phyloP scores from a whole-genome alignment of 352 stramenopile genomes.

The Plasmopara halstedii region DNA sequence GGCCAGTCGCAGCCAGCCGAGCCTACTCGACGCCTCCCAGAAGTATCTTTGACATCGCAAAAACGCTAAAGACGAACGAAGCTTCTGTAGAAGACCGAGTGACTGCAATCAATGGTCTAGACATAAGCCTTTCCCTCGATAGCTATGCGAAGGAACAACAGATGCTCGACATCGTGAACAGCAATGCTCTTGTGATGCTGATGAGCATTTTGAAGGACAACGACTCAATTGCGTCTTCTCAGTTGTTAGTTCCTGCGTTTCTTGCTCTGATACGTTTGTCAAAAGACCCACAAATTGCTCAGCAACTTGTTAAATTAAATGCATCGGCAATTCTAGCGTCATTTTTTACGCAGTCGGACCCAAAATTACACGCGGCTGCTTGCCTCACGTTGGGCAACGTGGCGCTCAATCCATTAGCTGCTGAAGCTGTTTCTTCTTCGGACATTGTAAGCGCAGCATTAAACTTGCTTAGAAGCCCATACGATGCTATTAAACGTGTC shows the following conservation, averaged over 20 bases:
- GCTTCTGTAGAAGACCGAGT: constrained; percentile 24
- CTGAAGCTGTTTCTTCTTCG: constrained; percentile 21
- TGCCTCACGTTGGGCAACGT: constrained; percentile 59
- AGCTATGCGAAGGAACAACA: constrained; percentile 26
- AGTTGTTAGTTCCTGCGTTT: constrained; percentile 55
- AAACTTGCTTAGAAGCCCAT: constrained; percentile 35
- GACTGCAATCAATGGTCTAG: constrained; percentile 27
- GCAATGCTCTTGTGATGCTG: constrained; percentile 33
- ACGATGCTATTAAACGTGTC: constrained; percentile 56
- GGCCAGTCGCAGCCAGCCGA: constrained; percentile 1
- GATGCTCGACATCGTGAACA: constrained; percentile 51
- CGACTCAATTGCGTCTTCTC: constrained; percentile 33
- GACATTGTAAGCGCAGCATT: constrained; percentile 36
- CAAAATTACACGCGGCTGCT: constrained; percentile 51
- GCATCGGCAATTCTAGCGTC: constrained; percentile 26
- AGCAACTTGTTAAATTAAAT: constrained; percentile 54
- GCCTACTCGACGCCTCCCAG: constrained; percentile 11
- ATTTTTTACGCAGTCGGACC: constrained; percentile 41
- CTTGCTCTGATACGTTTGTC: constrained; percentile 58
- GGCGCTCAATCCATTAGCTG: constrained; percentile 34
- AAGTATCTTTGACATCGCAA: constrained; percentile 21
- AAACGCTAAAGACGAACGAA: constrained; percentile 30
- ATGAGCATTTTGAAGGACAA: constrained; percentile 44
- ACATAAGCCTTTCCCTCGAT: constrained; percentile 18
- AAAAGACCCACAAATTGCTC: constrained; percentile 34